Conservation (phyloP, 2,329 filamentous ascomycete genomes). For the Aspergillus sp. region DNA sequence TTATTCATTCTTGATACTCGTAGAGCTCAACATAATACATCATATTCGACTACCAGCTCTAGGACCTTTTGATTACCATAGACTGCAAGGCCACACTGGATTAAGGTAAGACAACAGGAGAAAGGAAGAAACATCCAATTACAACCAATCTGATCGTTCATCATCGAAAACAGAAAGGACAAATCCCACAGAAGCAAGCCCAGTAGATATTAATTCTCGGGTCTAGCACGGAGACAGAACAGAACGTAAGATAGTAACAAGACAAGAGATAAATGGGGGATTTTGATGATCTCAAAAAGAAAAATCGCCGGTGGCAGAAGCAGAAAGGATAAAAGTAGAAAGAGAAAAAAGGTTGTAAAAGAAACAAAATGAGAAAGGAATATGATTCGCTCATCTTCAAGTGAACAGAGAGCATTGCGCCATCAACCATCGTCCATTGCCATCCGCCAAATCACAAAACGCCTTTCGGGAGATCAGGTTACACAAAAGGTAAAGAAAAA, state of each 20-base stretch:
- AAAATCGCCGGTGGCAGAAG: neutral
- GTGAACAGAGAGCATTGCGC: constrained; percentile 13
- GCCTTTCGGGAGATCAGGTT: constrained; percentile 7
- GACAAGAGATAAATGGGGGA: neutral
- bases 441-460: constrained; percentile 17
- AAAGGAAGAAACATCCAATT: constrained; percentile 4
- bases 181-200: neutral
- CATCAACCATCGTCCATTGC: constrained; percentile 18
- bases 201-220: neutral
- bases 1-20: too few relatives aligned
- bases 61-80: neutral
- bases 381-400: constrained; percentile 13
- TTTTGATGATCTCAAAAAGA: neutral
- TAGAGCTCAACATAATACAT: too few relatives aligned
- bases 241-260: neutral
- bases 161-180: neutral
- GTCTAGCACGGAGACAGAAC: neutral
- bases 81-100: too few relatives aligned
- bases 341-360: neutral
- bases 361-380: neutral
- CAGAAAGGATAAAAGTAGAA: neutral
- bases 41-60: neutral
- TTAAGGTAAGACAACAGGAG: too few relatives aligned
- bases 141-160: constrained; percentile 6
- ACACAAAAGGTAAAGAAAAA: neutral